phyloP scores from a whole-genome alignment of 2,329 filamentous ascomycete species.

The Verticillium dahliae region DNA sequence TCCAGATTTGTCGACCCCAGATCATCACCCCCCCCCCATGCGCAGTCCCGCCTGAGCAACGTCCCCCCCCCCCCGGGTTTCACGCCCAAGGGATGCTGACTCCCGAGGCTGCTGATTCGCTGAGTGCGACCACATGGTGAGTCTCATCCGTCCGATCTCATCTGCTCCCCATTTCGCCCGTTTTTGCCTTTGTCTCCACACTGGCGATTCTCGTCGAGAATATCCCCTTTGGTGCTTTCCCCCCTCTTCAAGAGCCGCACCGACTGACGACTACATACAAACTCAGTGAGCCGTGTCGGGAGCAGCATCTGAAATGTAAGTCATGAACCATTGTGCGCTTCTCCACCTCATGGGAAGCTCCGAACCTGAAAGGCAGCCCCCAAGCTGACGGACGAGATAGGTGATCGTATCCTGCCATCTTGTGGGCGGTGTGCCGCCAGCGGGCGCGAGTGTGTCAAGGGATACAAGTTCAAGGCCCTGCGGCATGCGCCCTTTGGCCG shows the following conservation, averaged over 20 bases:
- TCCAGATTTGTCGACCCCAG: constrained; percentile 10
- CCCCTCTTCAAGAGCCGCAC: background rate
- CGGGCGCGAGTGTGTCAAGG: constrained; percentile 11
- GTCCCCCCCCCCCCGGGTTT: background rate
- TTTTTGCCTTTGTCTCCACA: background rate
- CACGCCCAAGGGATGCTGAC: background rate
- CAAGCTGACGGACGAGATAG: background rate
- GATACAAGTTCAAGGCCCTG: constrained; percentile 11
- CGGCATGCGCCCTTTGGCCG: background rate
- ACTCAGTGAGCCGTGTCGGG: constrained; percentile 36
- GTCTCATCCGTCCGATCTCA: background rate
- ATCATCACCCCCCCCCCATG: constrained; percentile 3
- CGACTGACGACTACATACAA: background rate
- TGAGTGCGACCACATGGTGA: constrained; percentile 14
- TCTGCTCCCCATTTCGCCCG: background rate
- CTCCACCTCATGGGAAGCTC: background rate
- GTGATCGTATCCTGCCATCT: constrained; percentile 9
- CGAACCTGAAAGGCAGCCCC: background rate
- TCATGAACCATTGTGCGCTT: background rate
- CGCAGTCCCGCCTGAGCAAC: background rate
- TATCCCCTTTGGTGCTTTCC: background rate
- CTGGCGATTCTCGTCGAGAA: constrained; percentile 1
- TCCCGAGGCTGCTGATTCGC: constrained; percentile 7
- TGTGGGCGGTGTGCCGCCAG: constrained; percentile 11
- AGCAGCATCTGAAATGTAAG: constrained; percentile 40